These are phyloP conservation scores for Solanum corneliomulleri DNA, from an alignment of 257 asterid species.

Conservation along the genomic window DNA sequence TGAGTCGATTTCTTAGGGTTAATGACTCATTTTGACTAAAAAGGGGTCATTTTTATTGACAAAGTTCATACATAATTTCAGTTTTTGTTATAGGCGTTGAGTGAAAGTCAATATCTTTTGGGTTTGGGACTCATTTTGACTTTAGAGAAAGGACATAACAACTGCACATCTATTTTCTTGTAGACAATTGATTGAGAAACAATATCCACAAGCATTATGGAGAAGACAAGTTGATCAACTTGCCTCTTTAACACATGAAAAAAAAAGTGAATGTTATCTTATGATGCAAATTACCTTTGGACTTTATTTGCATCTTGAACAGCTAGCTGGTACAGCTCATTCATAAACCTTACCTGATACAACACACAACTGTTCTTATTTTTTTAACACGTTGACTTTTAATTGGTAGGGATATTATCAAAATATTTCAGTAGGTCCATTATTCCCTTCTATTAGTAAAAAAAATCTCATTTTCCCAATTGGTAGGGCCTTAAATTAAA, in stretches of 20 bases:
- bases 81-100: too few species aligned
- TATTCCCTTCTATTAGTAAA: background rate
- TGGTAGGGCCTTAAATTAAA: too few species aligned
- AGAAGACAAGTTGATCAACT: background rate
- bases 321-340: background rate
- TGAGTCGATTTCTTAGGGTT: too few species aligned
- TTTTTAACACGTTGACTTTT: background rate
- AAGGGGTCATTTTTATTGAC: too few species aligned
- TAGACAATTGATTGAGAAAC: background rate
- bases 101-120: too few species aligned
- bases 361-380: background rate
- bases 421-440: background rate
- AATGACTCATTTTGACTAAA: too few species aligned
- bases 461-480: too few species aligned
- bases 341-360: background rate
- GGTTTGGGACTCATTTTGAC: too few species aligned
- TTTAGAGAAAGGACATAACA: background rate
- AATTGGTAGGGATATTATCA: background rate
- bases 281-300: background rate
- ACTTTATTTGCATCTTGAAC: background rate
- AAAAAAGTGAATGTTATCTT: background rate
- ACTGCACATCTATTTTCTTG: background rate
- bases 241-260: background rate
- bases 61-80: too few species aligned
- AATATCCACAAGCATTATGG: background rate